Evolutionary conservation across 768 basidiomycete species (phyloP), one percentile per base, ranked within the genome.

Genomic region (Lentinula raphanica): DNA sequence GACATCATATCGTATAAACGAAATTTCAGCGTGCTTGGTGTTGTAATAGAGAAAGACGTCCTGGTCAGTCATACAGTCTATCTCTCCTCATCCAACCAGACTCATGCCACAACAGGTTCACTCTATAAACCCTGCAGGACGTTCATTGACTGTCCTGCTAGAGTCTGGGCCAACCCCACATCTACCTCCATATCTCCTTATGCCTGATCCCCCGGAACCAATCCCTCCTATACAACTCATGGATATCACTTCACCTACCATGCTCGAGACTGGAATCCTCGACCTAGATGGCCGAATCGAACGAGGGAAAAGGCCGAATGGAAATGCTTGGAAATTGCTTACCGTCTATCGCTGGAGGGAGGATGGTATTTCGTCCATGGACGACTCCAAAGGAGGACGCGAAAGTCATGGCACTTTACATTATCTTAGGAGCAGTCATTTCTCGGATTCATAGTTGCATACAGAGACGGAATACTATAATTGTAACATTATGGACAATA

Each of bases 291-390:
- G 78, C 2, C 74, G 80, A 3, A 70, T 83, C 1, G 73, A 76
- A 11, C 74, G 71, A 49, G 42, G 67, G 11, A 69, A 70, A 54
- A 64, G 79, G 27, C 75, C 78, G 2, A 75, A 80, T 58, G 79
- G 75, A 6, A 81, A 82, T 58, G 82, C 82, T 3, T 85, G 83
- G 82, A 85, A 85, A 65, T 65, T 67, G 8, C 72, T 85, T 61
- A 78, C 79, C 5, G 70, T 86, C 5, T 85, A 80, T 79, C 68
- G 83, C 15, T 80, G 78, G 76, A 66, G 72, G 27, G 72, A 71
- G 0, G 76, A 74, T 62, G 59, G 54, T 21, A 61, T 54, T 6
- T 29, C 54, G 17, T 61, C 59, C 27, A 55, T 58, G 7, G 63
- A 64, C 7, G 68, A 70, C 59, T 67, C 66, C 59, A 60, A 70